Percentiles rank a stretch among this genome's conserved stretches.
These are phyloP conservation scores for Erysiphe neolycopersici DNA, from an alignment of 2,329 filamentous ascomycete genomes.

Conservation along the genomic window DNA sequence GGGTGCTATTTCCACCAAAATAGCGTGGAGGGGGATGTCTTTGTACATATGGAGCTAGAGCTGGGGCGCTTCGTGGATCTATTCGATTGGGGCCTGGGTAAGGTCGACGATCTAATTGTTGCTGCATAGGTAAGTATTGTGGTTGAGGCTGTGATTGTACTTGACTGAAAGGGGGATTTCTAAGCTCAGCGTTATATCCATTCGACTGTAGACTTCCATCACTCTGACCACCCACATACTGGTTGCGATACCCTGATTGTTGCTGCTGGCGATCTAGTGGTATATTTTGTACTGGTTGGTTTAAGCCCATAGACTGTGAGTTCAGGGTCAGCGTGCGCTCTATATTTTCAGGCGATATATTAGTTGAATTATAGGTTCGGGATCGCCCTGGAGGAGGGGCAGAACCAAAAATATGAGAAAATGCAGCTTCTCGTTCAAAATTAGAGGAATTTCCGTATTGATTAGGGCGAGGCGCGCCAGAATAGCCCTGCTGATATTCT, in stretches of 20 bases:
- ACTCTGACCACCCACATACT: slow-evolving; percentile 8
- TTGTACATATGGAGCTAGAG: slow-evolving; percentile 19
- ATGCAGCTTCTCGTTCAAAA: slow-evolving; percentile 74
- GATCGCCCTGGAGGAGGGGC: slow-evolving; percentile 68
- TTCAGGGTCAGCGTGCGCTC: slow-evolving; percentile 61
- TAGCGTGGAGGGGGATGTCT: slow-evolving; percentile 28
- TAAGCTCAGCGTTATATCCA: slow-evolving; percentile 25
- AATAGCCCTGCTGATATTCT: slow-evolving; percentile 33
- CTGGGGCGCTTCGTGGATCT: slow-evolving; percentile 13
- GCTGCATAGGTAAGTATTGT: slow-evolving; percentile 31
- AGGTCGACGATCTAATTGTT: slow-evolving; percentile 36
- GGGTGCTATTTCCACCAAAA: slow-evolving; percentile 33
- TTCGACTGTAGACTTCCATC: slow-evolving; percentile 16
- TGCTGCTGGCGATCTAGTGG: slow-evolving; percentile 29
- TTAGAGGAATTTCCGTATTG: slow-evolving; percentile 21
- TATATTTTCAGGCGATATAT: slow-evolving; percentile 27
- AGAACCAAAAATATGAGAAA: slow-evolving; percentile 83
- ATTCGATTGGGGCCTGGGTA: slow-evolving; percentile 35
- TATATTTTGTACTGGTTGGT: slow-evolving; percentile 30
- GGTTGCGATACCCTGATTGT: slow-evolving; percentile 14
- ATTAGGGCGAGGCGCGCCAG: slow-evolving; percentile 20
- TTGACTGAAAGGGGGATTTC: slow-evolving; percentile 10
- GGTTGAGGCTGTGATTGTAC: slow-evolving; percentile 21
- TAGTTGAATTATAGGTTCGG: slow-evolving; percentile 78
- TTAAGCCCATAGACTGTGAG: slow-evolving; percentile 14